These are phyloP conservation scores for Aspergillus sp. DNA, from an alignment of 2,329 filamentous ascomycete genomes.

Conservation along the genomic window DNA sequence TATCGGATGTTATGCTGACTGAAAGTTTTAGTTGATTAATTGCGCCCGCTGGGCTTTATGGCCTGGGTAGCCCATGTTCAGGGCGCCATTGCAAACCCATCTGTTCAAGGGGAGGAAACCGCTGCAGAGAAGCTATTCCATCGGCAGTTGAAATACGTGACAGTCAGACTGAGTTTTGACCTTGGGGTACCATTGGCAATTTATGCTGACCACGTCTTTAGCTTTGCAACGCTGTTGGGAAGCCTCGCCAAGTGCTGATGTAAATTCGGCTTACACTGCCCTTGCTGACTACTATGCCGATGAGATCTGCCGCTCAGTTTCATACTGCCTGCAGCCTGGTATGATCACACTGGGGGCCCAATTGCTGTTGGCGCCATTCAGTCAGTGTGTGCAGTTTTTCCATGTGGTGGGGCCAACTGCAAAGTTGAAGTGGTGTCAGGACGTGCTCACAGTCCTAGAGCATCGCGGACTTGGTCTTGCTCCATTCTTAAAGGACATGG, in stretches of 20 bases:
- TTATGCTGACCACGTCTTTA: constrained; percentile 14
- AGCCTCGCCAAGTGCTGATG: constrained; percentile 1
- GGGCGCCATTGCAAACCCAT: constrained; percentile 25
- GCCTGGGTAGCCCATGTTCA: constrained; percentile 31
- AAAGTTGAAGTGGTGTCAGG: constrained; percentile 27
- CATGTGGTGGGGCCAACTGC: constrained; percentile 17
- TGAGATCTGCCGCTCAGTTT: constrained; percentile 25
- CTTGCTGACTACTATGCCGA: constrained; percentile 26
- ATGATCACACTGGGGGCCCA: constrained; percentile 28
- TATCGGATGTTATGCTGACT: too few relatives aligned
- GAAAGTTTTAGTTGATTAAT: constrained; percentile 23
- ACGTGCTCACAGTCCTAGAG: constrained; percentile 22
- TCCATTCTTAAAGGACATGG: constrained; percentile 26
- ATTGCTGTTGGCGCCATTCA: constrained; percentile 25
- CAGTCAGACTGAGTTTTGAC: constrained; percentile 14
- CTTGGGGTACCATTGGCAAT: background rate
- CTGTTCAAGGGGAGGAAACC: constrained; percentile 8
- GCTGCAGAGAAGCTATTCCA: constrained; percentile 23
- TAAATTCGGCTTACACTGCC: constrained; percentile 15
- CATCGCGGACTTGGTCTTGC: constrained; percentile 25
- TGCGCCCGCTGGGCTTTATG: constrained; percentile 26
- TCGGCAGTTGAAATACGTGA: constrained; percentile 29
- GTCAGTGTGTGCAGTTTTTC: constrained; percentile 26
- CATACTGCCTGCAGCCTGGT: constrained; percentile 25
- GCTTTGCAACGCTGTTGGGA: constrained; percentile 26